phyloP scores from a whole-genome alignment of 2,329 filamentous ascomycete genomes.

The Ceratocystis diversiconidia region DNA sequence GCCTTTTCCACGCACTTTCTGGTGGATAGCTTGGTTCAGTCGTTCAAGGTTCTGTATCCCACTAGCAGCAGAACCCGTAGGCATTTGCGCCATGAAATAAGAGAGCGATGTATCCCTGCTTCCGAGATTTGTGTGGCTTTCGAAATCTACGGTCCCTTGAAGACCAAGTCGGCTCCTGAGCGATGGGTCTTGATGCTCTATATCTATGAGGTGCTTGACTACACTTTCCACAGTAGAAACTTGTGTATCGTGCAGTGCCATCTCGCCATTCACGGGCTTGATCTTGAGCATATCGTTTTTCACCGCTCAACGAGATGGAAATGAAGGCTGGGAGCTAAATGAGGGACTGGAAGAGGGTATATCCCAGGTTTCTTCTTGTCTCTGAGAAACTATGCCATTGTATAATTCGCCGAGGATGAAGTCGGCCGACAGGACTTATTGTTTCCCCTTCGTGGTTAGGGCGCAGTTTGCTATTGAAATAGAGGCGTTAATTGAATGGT shows the following conservation, averaged over 20 bases:
- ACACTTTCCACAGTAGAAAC: not conserved
- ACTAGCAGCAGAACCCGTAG: not conserved
- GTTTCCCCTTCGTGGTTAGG: not conserved
- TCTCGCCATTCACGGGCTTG: too few species aligned
- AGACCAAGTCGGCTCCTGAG: not conserved
- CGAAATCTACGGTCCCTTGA: not conserved
- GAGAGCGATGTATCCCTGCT: not conserved
- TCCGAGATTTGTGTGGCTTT: not conserved
- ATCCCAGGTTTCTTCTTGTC: not conserved
- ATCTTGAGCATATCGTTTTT: not conserved
- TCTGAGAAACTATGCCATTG: not conserved
- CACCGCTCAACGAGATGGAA: not conserved
- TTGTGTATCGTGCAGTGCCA: not conserved
- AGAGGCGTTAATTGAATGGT: not conserved
- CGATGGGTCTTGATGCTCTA: not conserved
- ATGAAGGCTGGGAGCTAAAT: not conserved
- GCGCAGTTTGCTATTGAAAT: not conserved
- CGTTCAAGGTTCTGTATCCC: not conserved
- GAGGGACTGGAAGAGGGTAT: not conserved
- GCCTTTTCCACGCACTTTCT: not conserved
- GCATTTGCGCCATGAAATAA: not conserved
- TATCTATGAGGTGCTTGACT: not conserved
- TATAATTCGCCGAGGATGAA: not conserved
- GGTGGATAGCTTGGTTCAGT: not conserved
- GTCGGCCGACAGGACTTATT: not conserved